Evolutionary conservation across 371 early-diverging fungal genomes (phyloP), one percentile per base, ranked within the genome.

Genomic region (Lichtheimia ramosa): DNA sequence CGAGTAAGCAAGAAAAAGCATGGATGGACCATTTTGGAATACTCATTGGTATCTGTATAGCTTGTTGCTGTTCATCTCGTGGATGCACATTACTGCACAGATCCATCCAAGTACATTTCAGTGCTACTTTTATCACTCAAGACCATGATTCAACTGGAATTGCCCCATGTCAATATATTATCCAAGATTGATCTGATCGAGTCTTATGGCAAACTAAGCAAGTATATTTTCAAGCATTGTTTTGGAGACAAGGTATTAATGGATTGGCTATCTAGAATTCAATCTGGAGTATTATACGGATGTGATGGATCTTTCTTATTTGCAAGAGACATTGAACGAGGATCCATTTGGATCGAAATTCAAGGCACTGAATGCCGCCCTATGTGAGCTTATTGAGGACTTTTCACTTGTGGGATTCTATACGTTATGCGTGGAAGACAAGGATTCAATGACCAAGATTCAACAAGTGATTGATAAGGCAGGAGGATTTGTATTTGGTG

Each of bases 161-260:
- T 98, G 21, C 98, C 99, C 16, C 96, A 98, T 65, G 83, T 99
- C 59, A 98, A 98, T 73, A 94, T 98, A 8, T 68, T 99, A 48
- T 92, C 94, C 12, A 99, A 99, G 69, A 86, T 96, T 54, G 99
- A 99, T 71, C 67, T 99, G 50, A 75, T 97, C 34, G 90, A 89
- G 63, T 83, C 83, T 0, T 86, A 83, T 77, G 96, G 90, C 55
- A 80, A 85, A 58, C 63, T 91, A 59, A 77, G 88, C 89, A 81
- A 65, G 74, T 54, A 28, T 40, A 12, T 3, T 34, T 2, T 34
- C 10, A 8, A 6, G 34, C 8, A 34, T 34, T n/a, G n/a, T n/a
- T 0, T 34, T 4, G 34, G 10, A 34, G 34, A 34, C 6, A 21
- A 12, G 2, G 16, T 20, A 12, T 12, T 41, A 21, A 43, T 16